Conservation (phyloP, 208 protist genomes). For the Acanthamoeba castellanii region DNA sequence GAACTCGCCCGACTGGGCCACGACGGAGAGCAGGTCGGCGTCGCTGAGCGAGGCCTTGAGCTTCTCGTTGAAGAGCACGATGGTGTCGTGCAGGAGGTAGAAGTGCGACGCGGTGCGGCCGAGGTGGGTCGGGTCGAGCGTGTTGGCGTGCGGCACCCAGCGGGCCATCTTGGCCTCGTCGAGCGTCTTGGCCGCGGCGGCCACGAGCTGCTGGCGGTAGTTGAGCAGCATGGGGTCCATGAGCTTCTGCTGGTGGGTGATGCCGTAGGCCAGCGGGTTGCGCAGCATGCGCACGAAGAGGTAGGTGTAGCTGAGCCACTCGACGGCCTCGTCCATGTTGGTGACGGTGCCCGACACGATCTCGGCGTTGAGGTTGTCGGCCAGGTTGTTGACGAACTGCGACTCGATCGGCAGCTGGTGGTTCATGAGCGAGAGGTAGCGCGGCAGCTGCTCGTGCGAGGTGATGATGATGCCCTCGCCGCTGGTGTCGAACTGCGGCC, state of each 20-base stretch:
- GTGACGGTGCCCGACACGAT: conserved; percentile 97
- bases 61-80: conserved; percentile 95
- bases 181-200: conserved; percentile 83
- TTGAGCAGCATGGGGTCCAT: conserved; percentile 84
- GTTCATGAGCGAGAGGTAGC: conserved; percentile 96
- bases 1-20: conserved; percentile 96
- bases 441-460: conserved; percentile 95
- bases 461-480: conserved; percentile 99
- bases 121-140: conserved; percentile 92
- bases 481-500: conserved; percentile 98
- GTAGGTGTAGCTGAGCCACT: conserved; percentile 99
- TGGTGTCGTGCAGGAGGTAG: conserved; percentile 97
- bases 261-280: conserved; percentile 97
- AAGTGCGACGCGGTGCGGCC: conserved; percentile 98
- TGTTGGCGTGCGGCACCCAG: conserved; percentile 79
- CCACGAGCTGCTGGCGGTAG: conserved; percentile 85
- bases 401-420: conserved; percentile 97
- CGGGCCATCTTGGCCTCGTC: conserved; percentile 89
- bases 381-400: conserved; percentile 91
- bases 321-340: conserved; percentile 95
- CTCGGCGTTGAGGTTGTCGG: conserved; percentile 99
- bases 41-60: conserved; percentile 93
- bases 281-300: conserved; percentile 97
- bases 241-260: conserved; percentile 80
- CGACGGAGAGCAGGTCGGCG: conserved; percentile 94